Conservation (phyloP, 1,284 basidiomycete genomes). For the Boletus semigastroideus region DNA sequence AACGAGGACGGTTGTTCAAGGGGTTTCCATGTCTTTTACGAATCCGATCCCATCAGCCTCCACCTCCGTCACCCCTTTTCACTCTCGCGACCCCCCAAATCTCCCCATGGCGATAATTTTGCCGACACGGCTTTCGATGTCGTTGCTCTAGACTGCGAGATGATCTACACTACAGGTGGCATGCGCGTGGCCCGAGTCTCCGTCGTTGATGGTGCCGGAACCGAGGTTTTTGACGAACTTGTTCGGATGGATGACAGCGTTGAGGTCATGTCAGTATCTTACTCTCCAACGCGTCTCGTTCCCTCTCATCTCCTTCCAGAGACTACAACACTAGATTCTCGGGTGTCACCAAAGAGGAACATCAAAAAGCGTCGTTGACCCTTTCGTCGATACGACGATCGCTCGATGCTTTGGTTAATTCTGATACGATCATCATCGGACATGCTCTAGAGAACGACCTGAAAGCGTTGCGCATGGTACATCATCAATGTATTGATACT, state of each 20-base stretch:
- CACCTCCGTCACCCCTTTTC: conserved; percentile 78
- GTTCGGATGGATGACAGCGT: conserved; percentile 79
- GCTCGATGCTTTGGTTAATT: conserved; percentile 68
- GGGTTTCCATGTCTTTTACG: conserved; percentile 78
- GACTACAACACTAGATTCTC: conserved; percentile 92
- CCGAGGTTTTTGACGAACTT: conserved; percentile 77
- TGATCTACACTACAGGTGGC: conserved; percentile 90
- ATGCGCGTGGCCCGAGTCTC: conserved; percentile 86
- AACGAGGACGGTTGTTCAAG: conserved; percentile 61
- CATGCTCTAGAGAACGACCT: conserved; percentile 90
- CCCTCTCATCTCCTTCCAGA: conserved; percentile 41
- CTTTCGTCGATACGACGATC: conserved; percentile 65
- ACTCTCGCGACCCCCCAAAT: conserved; percentile 37
- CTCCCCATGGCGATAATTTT: conserved; percentile 11
- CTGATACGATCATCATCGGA: conserved; percentile 81
- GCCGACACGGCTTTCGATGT: conserved; percentile 59
- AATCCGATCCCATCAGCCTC: conserved; percentile 64
- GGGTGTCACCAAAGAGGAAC: conserved; percentile 68
- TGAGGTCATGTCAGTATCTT: conserved; percentile 65
- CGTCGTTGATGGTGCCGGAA: conserved; percentile 74
- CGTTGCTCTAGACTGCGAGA: conserved; percentile 87
- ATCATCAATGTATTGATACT: conserved; percentile 81
- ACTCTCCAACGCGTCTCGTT: neutral
- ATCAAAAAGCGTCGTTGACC: conserved; percentile 61
- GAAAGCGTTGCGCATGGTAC: conserved; percentile 82